Evolutionary conservation across 352 stramenopile species (phyloP), one percentile per base, ranked within the genome.

Genomic region (Phytophthora fragariaefolia): DNA sequence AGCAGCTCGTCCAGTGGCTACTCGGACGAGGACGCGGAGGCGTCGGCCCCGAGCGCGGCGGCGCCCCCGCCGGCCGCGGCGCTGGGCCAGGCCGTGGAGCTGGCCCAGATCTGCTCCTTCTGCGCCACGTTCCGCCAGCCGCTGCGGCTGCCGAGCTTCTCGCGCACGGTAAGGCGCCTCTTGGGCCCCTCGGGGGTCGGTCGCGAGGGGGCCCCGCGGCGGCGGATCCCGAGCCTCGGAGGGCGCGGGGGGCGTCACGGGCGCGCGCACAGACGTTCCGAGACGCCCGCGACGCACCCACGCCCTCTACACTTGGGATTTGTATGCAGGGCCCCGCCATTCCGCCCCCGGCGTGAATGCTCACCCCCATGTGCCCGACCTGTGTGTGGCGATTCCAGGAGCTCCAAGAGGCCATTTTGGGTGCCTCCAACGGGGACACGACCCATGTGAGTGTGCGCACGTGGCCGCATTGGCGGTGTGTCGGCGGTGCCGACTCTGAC

Each of bases 91-190:
- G 64, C 66, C 27, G 69, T 81, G 17, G 83, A 90, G 59, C 67
- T 95, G 49, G 85, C 87, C 42, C 85, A 93, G 73, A 76, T 89
- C 49, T 87, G 77, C 58, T 77, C 89, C 59, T 95, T 95, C 81
- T 92, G 85, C 56, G 34, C 69, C 54, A 83, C 82, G 13, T 95
- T 95, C 68, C 83, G 82, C 55, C 55, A 64, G 71, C 83, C 84
- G 27, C 66, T 95, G 59, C 89, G 88, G 56, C 79, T 95, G 22
- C 79, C 83, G 27, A 58, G 47, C 57, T 91, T 95, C 66, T 85
- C 83, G 43, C 81, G 87, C 63, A 89, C 82, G 83, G 87, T 95
- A 86, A 58, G 74, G 26, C 49, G 47, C 63, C 49, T n/a, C 17
- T 56, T 60, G 20, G n/a, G 42, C 32, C 23, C 20, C 15, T 20